A percentile compares a stretch with the other conserved stretches of the same genome.
Evolutionary conservation across 2,329 filamentous ascomycete species (phyloP).

Genomic region (Blastomyces gilchristii): DNA sequence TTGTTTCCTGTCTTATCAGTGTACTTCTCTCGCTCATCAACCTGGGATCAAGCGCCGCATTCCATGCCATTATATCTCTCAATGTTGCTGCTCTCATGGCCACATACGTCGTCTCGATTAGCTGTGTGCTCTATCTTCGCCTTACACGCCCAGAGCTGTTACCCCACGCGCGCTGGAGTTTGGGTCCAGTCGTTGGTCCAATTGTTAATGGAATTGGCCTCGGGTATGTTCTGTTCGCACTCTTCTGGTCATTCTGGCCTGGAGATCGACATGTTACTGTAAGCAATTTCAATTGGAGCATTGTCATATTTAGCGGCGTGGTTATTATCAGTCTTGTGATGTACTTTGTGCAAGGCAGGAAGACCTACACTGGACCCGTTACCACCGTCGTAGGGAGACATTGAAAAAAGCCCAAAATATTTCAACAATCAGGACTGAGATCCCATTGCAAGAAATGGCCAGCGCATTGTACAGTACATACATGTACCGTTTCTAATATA

Average conservation of each 20-base stretch:
- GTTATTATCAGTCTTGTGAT: conserved; percentile 32
- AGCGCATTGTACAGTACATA: neutral
- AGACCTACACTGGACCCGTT: conserved; percentile 24
- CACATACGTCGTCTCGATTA: conserved; percentile 38
- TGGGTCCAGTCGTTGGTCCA: conserved; percentile 31
- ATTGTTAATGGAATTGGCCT: conserved; percentile 13
- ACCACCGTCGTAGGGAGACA: conserved; percentile 10
- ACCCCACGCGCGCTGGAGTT: conserved; percentile 36
- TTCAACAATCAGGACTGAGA: neutral
- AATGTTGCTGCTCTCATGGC: conserved; percentile 30
- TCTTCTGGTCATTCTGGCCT: conserved; percentile 16
- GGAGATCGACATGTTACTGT: conserved; percentile 6
- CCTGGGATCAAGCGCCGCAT: conserved; percentile 29
- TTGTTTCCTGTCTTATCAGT: conserved; percentile 21
- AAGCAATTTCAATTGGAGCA: conserved; percentile 23
- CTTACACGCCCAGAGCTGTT: conserved; percentile 33
- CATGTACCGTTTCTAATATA: neutral
- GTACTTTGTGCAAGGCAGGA: conserved; percentile 26
- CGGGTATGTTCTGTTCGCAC: conserved; percentile 12
- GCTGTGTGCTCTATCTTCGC: conserved; percentile 37
- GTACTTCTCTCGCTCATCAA: conserved; percentile 40
- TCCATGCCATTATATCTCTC: conserved; percentile 36
- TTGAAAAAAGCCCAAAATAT: neutral
- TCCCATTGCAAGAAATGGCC: neutral
- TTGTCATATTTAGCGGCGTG: conserved; percentile 32